Conservation (phyloP, 352 stramenopile genomes). For the Aphanomyces invadans region DNA sequence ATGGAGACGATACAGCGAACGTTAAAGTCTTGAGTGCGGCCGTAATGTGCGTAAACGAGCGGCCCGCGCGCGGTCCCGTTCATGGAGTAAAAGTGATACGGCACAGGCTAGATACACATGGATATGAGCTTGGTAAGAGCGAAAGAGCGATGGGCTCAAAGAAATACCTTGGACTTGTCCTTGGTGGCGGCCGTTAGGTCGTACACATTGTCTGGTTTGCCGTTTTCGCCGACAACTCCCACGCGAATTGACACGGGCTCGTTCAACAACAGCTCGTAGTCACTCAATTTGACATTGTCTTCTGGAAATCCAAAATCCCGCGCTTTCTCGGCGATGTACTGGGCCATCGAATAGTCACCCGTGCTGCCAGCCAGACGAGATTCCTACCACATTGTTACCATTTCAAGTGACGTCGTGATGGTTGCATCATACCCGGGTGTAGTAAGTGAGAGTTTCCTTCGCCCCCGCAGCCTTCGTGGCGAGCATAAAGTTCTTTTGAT, state of each 20-base stretch:
- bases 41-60: constrained; percentile 74
- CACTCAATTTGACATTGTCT: constrained; percentile 65
- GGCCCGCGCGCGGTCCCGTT: constrained; percentile 50
- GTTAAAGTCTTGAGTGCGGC: constrained; percentile 49
- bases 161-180: constrained; percentile 25
- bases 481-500: constrained; percentile 70
- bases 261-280: constrained; percentile 77
- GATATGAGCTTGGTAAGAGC: neutral
- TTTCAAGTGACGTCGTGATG: neutral
- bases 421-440: constrained; percentile 39
- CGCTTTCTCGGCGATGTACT: constrained; percentile 63
- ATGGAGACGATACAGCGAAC: neutral
- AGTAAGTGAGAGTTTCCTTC: constrained; percentile 64
- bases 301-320: constrained; percentile 72
- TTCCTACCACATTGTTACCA: constrained; percentile 26
- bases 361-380: constrained; percentile 49
- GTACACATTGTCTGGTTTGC: constrained; percentile 13
- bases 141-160: neutral
- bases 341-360: constrained; percentile 63
- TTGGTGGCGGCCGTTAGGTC: constrained; percentile 33
- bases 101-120: constrained; percentile 31
- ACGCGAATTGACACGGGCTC: constrained; percentile 47
- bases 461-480: constrained; percentile 55
- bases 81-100: constrained; percentile 78
- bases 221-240: constrained; percentile 11